Conservation (phyloP, 805 yeast species). For the Isabelozyma gotoi region DNA sequence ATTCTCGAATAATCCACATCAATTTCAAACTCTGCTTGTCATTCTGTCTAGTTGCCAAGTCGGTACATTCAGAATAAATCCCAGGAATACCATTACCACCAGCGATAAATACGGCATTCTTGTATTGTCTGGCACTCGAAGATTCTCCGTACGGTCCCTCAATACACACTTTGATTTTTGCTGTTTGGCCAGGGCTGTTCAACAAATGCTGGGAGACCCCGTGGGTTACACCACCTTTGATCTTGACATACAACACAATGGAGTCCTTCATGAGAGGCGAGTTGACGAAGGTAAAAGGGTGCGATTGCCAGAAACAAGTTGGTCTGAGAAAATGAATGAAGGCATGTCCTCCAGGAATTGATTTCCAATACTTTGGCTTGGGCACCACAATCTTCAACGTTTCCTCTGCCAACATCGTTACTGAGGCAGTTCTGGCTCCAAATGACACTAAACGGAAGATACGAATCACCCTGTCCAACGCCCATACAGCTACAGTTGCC, state of each 20-base stretch:
- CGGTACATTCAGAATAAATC: conserved; percentile 41
- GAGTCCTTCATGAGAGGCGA: conserved; percentile 11
- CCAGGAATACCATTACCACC: conserved; percentile 72
- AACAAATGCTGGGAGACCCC: conserved; percentile 31
- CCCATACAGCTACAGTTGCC: conserved; percentile 22
- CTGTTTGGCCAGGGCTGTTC: conserved; percentile 29
- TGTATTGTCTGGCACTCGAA: conserved; percentile 49
- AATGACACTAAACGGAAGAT: conserved; percentile 17
- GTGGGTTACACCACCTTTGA: conserved; percentile 25
- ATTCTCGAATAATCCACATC: conserved; percentile 58
- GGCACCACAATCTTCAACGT: conserved; percentile 23
- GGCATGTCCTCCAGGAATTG: conserved; percentile 23
- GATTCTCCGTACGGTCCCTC: conserved; percentile 64
- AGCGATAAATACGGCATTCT: conserved; percentile 51
- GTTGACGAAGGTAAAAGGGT: conserved; percentile 26
- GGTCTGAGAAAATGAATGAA: conserved; percentile 25
- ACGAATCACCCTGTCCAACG: conserved; percentile 19
- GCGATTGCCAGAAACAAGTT: conserved; percentile 30
- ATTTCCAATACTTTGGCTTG: conserved; percentile 20
- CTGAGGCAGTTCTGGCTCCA: conserved; percentile 22
- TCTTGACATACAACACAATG: conserved; percentile 23
- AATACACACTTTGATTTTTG: conserved; percentile 42
- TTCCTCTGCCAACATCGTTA: conserved; percentile 21
- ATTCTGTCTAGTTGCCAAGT: conserved; percentile 9
- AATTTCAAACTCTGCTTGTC: conserved; percentile 29